Evolutionary conservation across 179 eudicot species (phyloP).

Genomic region (Camellia oleifera): DNA sequence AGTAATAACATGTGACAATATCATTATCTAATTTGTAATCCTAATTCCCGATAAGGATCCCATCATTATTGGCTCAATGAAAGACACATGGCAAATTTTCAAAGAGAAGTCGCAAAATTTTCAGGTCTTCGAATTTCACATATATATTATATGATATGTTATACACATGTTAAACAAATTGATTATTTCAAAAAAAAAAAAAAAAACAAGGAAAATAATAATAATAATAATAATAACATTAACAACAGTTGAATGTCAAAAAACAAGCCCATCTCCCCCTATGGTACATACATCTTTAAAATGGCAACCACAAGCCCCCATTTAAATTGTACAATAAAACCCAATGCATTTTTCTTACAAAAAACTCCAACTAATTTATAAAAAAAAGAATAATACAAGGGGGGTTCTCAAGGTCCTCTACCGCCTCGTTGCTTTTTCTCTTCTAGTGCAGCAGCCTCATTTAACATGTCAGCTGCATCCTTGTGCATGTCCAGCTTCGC

Average conservation of each 20-base stretch:
- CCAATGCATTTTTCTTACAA: not conserved
- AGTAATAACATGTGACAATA: no score
- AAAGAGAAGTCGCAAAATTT: no score
- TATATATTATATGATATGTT: not conserved
- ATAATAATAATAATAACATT: not conserved
- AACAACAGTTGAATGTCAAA: not conserved
- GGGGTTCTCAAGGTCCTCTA: slow-evolving; percentile 30
- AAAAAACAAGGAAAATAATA: no score
- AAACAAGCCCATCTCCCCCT: not conserved
- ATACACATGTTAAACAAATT: not conserved
- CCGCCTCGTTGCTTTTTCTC: slow-evolving; percentile 53
- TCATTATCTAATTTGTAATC: no score
- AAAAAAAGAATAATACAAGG: slow-evolving; percentile 9
- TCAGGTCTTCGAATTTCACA: not conserved
- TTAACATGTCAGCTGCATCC: slow-evolving; percentile 92
- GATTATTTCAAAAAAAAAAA: not conserved
- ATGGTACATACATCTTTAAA: slow-evolving; percentile 18
- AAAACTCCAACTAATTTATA: slow-evolving; percentile 20
- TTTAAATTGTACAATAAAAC: slow-evolving; percentile 4
- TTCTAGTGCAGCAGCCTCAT: slow-evolving; percentile 78
- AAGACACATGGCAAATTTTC: no score
- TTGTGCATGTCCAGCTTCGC: slow-evolving; percentile 89
- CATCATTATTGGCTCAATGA: no score
- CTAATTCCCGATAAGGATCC: no score
- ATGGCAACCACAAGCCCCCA: not conserved